phyloP scores from a whole-genome alignment of 164 flowering plant species.

The Euptelea pleiosperma region DNA sequence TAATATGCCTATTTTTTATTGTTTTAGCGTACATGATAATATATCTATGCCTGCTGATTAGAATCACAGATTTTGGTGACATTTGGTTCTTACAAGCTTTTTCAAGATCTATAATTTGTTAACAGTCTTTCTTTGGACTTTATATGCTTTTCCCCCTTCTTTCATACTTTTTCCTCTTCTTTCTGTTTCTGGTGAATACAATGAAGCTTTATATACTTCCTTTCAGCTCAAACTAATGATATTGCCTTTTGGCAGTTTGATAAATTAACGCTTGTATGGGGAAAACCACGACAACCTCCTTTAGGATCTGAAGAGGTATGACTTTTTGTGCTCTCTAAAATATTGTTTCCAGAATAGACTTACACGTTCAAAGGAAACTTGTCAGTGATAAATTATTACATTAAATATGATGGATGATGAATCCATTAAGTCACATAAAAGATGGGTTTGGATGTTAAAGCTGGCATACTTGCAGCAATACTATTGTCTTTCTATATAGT shows the following conservation, averaged over 20 bases:
- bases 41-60: too few species aligned
- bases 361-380: too few species aligned
- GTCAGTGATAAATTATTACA: too few species aligned
- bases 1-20: too few species aligned
- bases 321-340: neutral
- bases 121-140: neutral
- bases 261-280: conserved; percentile 80
- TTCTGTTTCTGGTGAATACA: neutral
- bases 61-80: too few species aligned
- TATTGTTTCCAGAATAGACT: neutral
- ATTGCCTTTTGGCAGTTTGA: conserved; percentile 63
- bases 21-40: too few species aligned
- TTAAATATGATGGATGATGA: too few species aligned
- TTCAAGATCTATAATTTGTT: neutral
- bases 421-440: too few species aligned
- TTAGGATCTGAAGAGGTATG: conserved; percentile 78
- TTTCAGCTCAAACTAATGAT: conserved; percentile 5
- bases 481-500: too few species aligned
- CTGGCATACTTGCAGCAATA: too few species aligned
- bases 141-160: neutral
- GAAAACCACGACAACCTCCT: conserved; percentile 87
- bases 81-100: too few species aligned
- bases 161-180: neutral
- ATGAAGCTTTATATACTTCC: neutral
- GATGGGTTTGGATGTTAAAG: too few species aligned